Evolutionary conservation across 2,329 filamentous ascomycete species (phyloP), one percentile per base, ranked within the genome.

Genomic region (Nigrograna mackinnonii): DNA sequence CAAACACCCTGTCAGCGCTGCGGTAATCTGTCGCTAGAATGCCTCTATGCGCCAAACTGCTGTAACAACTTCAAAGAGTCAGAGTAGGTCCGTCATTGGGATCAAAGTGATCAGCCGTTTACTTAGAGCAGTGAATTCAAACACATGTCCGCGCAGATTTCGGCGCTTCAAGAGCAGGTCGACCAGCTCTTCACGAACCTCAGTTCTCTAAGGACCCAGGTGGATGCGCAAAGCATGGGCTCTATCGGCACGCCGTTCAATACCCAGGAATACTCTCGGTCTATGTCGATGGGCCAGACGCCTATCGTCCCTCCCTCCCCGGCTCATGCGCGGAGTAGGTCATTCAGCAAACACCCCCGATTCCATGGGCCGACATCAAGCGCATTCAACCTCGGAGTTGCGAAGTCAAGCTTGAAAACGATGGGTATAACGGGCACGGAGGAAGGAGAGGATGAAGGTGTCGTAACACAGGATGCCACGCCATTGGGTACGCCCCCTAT

Each of bases 41-140:
- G 80, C 60, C 69, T 82, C 44, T 86, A 86, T 70, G 79, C 82
- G 46, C 81, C 82, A 4, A 86, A 85, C 58, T 85, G 83, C 71
- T 85, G 82, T 66, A 91, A 83, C 73, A 90, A 82, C 67, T 91
- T 96, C 78, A 94, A 92, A 68, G 91, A 96, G 59, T 91, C 90
- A 35, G 89, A 95, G 75, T 79, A 66, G 46, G 75, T 36, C 11
- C 19, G 12, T 33, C n/a, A n/a, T n/a, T n/a, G n/a, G n/a, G n/a
- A n/a, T n/a, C n/a, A 33, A 33, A 34, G 7, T 38, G 24, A 44
- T 55, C 34, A 60, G 9, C 16, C 18, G 2, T 17, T 3, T 21
- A 36, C 14, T 36, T 36, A 36, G 34, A 16, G 12, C 14, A 80
- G 78, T 7, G 91, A 96, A 66, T 96, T 91, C 75, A 88, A 84